These are phyloP conservation scores for Pleodorina starrii DNA, from an alignment of 139 green algal genomes.

Conservation along the genomic window DNA sequence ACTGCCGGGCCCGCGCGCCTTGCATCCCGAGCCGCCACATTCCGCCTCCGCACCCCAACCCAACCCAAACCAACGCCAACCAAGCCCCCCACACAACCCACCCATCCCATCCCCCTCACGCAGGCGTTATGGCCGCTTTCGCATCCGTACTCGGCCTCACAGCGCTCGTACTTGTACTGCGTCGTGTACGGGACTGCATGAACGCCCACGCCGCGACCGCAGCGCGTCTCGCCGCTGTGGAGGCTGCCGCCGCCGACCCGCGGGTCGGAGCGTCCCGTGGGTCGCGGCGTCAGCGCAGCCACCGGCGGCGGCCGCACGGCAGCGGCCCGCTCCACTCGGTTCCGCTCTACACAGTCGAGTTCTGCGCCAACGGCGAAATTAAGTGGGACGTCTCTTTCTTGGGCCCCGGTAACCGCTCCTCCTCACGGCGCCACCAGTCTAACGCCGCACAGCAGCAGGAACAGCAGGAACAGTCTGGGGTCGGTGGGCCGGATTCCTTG, in stretches of 20 bases:
- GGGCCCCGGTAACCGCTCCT: background rate
- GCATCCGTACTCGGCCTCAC: conserved; percentile 6
- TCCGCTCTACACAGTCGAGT: conserved; percentile 24
- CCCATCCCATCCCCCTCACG: background rate
- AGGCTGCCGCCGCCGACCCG: background rate
- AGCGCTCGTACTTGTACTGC: background rate
- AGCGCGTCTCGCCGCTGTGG: background rate
- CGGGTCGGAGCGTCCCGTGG: background rate
- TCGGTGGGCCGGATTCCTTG: too few species aligned
- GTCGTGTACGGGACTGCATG: background rate
- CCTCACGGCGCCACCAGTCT: background rate
- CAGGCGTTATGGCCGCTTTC: conserved; percentile 24
- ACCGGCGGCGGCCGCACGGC: background rate
- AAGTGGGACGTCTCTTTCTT: background rate
- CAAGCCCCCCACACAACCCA: background rate
- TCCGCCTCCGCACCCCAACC: background rate
- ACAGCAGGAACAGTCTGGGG: too few species aligned
- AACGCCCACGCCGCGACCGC: background rate
- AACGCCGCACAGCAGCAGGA: background rate
- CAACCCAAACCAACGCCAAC: background rate
- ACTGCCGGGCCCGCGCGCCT: too few species aligned
- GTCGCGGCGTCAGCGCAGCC: background rate
- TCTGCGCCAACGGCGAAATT: background rate
- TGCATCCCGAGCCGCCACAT: background rate
- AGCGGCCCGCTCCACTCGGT: background rate